phyloP scores from a whole-genome alignment of 108 stramenopile genomes.

The Skeletonema marinoi region DNA sequence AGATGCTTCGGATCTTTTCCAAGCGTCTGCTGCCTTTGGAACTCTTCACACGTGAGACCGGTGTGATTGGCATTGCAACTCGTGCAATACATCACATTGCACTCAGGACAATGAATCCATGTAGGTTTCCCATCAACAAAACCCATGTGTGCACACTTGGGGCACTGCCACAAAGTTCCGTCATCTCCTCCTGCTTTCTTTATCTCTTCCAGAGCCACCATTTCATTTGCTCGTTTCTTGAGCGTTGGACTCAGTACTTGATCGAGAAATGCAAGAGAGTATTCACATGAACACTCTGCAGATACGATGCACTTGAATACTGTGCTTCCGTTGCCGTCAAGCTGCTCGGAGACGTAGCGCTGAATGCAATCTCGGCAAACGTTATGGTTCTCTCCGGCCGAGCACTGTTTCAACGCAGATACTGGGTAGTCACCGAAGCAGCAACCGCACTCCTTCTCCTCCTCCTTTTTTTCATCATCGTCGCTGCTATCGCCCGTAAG shows the following conservation, averaged over 20 bases:
- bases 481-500: slow-evolving; percentile 12
- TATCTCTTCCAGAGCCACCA: slow-evolving; percentile 5
- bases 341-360: slow-evolving; percentile 19
- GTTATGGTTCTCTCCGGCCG: neutral
- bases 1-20: slow-evolving; percentile 14
- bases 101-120: slow-evolving; percentile 24
- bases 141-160: slow-evolving; percentile 2
- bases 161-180: neutral
- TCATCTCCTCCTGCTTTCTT: slow-evolving; percentile 11
- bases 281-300: slow-evolving; percentile 1
- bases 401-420: slow-evolving; percentile 14
- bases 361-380: slow-evolving; percentile 25
- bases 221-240: slow-evolving; percentile 11
- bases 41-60: slow-evolving; percentile 10
- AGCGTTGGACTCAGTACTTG: slow-evolving; percentile 15
- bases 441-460: slow-evolving; percentile 11
- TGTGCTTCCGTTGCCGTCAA: slow-evolving; percentile 19
- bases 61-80: slow-evolving; percentile 21
- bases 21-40: neutral
- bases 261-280: slow-evolving; percentile 10
- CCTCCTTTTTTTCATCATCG: slow-evolving; percentile 11
- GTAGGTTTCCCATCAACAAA: slow-evolving; percentile 3
- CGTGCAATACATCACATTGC: slow-evolving; percentile 18
- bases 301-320: slow-evolving; percentile 19
- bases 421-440: slow-evolving; percentile 22